A percentile compares a stretch with the other conserved stretches of the same genome.
These are phyloP conservation scores for Oryza brachyantha DNA, from an alignment of 176 grass and related monocot species.

Conservation along the genomic window DNA sequence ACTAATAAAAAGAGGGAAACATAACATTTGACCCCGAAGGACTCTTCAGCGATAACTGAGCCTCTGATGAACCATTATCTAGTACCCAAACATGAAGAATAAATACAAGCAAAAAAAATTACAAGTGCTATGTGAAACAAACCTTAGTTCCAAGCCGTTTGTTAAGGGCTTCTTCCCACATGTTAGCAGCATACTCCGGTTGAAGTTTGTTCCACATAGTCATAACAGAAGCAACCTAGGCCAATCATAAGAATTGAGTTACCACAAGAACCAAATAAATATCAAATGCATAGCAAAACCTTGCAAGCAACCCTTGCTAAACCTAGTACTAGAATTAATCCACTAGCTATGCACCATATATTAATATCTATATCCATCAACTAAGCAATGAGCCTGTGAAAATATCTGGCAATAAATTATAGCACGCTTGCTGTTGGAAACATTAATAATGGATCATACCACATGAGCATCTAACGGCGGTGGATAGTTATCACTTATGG, in stretches of 20 bases:
- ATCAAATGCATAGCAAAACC: not conserved
- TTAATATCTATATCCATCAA: not conserved
- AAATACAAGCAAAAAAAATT: constrained; percentile 1
- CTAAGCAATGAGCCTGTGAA: not conserved
- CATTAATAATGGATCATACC: constrained; percentile 48
- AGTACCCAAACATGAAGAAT: not conserved
- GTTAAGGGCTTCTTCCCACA: constrained; percentile 98
- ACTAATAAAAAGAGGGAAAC: not conserved
- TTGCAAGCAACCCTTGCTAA: not conserved
- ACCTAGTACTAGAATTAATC: not conserved
- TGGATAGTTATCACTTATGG: constrained; percentile 82
- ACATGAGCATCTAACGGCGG: constrained; percentile 93
- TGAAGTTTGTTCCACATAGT: constrained; percentile 92
- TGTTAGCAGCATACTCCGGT: constrained; percentile 80
- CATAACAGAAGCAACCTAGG: constrained; percentile 95
- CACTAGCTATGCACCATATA: constrained; percentile 1
- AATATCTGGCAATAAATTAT: not conserved
- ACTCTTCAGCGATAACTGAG: not conserved
- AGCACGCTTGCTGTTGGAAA: not conserved
- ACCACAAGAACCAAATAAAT: constrained; percentile 11
- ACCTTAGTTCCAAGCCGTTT: constrained; percentile 94
- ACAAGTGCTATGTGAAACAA: constrained; percentile 6
- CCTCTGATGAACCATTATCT: not conserved
- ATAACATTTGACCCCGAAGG: not conserved
- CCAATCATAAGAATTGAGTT: constrained; percentile 35